Percentiles rank a stretch among this genome's conserved stretches.
phyloP scores from a whole-genome alignment of 805 yeast genomes.

The Candida ascalaphidarum region DNA sequence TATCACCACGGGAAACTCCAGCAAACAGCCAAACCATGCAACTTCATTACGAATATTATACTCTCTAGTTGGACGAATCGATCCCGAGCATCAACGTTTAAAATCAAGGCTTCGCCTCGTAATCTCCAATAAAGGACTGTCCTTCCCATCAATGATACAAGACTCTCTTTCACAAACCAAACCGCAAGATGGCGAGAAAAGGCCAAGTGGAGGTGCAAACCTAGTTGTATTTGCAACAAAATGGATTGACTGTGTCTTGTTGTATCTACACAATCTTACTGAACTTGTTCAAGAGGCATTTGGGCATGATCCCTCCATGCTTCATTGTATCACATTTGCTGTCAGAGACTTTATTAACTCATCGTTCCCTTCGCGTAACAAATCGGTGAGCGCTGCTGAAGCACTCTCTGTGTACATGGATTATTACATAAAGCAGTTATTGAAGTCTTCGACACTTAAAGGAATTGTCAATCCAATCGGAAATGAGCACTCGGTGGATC shows the following conservation, averaged over 20 bases:
- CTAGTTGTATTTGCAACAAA: slow-evolving; percentile 44
- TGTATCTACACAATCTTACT: slow-evolving; percentile 43
- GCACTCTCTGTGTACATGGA: slow-evolving; percentile 33
- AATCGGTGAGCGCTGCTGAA: slow-evolving; percentile 33
- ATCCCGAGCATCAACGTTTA: slow-evolving; percentile 41
- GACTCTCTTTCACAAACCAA: slow-evolving; percentile 6
- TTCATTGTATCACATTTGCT: slow-evolving; percentile 50
- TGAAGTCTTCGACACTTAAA: slow-evolving; percentile 14
- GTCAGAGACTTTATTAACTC: slow-evolving; percentile 53
- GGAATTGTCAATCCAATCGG: slow-evolving; percentile 3
- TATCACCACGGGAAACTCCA: slow-evolving; percentile 4
- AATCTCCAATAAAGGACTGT: slow-evolving; percentile 39
- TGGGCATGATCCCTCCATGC: slow-evolving; percentile 38
- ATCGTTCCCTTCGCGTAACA: too few relatives aligned
- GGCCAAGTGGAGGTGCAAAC: too few relatives aligned
- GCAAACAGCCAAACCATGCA: slow-evolving; percentile 11
- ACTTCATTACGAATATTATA: slow-evolving; percentile 40
- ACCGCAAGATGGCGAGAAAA: slow-evolving; percentile 3
- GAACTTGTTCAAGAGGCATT: slow-evolving; percentile 41
- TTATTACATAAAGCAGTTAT: slow-evolving; percentile 25
- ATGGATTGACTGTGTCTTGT: slow-evolving; percentile 58
- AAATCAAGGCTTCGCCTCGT: slow-evolving; percentile 38
- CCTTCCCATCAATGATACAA: slow-evolving; percentile 21
- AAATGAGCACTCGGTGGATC: slow-evolving; percentile 8
- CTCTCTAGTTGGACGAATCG: slow-evolving; percentile 45